A percentile compares a stretch with the other conserved stretches of the same genome.
Evolutionary conservation across 2,329 filamentous ascomycete genomes (phyloP).

Genomic region (Verticillium isaacii): DNA sequence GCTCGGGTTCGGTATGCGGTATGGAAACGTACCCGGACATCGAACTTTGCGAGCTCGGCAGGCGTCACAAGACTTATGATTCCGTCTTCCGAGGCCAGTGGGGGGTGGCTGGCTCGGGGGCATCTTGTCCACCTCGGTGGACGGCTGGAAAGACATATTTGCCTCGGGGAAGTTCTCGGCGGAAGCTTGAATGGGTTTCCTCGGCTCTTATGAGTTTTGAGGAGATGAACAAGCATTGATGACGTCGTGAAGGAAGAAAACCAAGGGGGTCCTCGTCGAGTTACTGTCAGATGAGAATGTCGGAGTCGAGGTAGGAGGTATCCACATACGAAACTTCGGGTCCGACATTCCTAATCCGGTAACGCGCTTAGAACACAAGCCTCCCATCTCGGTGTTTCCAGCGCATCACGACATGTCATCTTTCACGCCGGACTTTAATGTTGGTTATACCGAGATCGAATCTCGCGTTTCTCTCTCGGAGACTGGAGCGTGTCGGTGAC

Average conservation of each 20-base stretch:
- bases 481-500: neutral
- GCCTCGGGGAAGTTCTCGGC: neutral
- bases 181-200: neutral
- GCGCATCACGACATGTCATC: neutral
- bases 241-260: neutral
- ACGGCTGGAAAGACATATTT: neutral
- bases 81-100: neutral
- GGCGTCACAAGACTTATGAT: slow-evolving; percentile 28
- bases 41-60: slow-evolving; percentile 36
- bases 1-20: neutral
- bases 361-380: neutral
- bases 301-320: neutral
- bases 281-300: neutral
- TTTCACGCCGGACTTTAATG: neutral
- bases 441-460: neutral
- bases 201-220: neutral
- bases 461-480: neutral
- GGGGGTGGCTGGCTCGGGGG: neutral
- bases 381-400: neutral
- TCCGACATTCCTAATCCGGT: neutral
- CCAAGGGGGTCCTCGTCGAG: neutral
- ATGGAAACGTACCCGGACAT: slow-evolving; percentile 16
- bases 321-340: neutral
- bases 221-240: neutral
- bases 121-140: neutral